phyloP scores from a whole-genome alignment of 768 basidiomycete species.

The Tylopilus rubrobrunneus region DNA sequence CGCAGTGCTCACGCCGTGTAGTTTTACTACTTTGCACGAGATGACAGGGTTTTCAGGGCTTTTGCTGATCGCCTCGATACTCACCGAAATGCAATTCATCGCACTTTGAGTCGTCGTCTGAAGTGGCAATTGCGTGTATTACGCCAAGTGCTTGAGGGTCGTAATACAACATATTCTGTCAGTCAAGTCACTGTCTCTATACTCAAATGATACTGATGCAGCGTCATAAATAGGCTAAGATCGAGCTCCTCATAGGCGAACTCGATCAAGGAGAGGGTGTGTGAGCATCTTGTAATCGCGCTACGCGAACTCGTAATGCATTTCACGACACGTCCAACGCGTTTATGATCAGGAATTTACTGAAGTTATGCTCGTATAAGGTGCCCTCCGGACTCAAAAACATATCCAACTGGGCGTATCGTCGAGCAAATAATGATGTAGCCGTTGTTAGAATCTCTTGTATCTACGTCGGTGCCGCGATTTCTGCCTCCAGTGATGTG shows the following conservation, averaged over 20 bases:
- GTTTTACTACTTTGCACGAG: constrained; percentile 93
- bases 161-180: constrained; percentile 63
- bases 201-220: constrained; percentile 3
- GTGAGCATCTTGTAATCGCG: constrained; percentile 22
- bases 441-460: neutral
- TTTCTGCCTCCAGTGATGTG: neutral
- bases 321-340: neutral
- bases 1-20: constrained; percentile 3
- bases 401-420: constrained; percentile 69
- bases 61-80: constrained; percentile 43
- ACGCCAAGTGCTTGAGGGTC: constrained; percentile 59
- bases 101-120: constrained; percentile 49
- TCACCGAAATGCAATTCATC: constrained; percentile 45
- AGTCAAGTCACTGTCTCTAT: constrained; percentile 2
- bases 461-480: neutral
- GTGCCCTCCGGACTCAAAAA: constrained; percentile 64
- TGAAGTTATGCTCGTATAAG: constrained; percentile 60
- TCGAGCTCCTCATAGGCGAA: constrained; percentile 56
- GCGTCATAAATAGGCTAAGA: constrained; percentile 44
- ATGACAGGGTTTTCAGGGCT: constrained; percentile 78
- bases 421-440: constrained; percentile 59
- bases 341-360: neutral
- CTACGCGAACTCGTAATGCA: constrained; percentile 1
- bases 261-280: constrained; percentile 62
- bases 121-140: constrained; percentile 71